Conservation (phyloP, 177 flowering plant species). For the Telopea speciosissima region DNA sequence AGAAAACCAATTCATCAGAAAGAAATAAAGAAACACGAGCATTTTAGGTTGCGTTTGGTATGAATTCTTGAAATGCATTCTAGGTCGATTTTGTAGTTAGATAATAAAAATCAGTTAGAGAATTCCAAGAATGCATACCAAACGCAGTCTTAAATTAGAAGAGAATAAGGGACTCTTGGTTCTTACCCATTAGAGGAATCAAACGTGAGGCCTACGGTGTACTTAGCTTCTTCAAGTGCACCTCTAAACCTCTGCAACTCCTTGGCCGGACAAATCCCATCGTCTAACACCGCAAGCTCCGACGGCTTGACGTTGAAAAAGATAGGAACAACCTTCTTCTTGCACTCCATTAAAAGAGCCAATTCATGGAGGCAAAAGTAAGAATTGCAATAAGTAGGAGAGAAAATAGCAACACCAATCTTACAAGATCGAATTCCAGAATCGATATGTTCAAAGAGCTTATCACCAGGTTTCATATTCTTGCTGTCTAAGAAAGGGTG, state of each 20-base stretch:
- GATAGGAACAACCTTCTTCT: slow-evolving; percentile 21
- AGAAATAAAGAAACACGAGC: too few species aligned
- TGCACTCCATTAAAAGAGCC: background rate
- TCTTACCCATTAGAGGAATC: slow-evolving; percentile 35
- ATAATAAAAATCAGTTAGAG: too few species aligned
- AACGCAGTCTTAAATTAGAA: too few species aligned
- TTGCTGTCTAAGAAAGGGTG: background rate
- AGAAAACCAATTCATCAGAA: background rate
- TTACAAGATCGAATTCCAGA: background rate
- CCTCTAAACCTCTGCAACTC: slow-evolving; percentile 20
- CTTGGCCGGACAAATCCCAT: slow-evolving; percentile 9
- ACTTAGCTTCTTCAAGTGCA: slow-evolving; percentile 36
- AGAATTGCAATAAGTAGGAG: background rate
- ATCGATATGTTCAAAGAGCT: background rate
- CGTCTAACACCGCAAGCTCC: slow-evolving; percentile 21
- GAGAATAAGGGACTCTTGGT: too few species aligned
- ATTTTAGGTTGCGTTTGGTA: too few species aligned
- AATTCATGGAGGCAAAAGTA: background rate
- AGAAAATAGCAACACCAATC: background rate
- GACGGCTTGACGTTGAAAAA: slow-evolving; percentile 41
- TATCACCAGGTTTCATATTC: background rate
- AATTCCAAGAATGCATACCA: too few species aligned
- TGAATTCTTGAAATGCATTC: too few species aligned
- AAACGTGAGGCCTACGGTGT: slow-evolving; percentile 39
- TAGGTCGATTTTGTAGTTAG: too few species aligned